Evolutionary conservation across 2,329 filamentous ascomycete genomes (phyloP).

Genomic region (Pseudopyrenochaeta lycopersici): DNA sequence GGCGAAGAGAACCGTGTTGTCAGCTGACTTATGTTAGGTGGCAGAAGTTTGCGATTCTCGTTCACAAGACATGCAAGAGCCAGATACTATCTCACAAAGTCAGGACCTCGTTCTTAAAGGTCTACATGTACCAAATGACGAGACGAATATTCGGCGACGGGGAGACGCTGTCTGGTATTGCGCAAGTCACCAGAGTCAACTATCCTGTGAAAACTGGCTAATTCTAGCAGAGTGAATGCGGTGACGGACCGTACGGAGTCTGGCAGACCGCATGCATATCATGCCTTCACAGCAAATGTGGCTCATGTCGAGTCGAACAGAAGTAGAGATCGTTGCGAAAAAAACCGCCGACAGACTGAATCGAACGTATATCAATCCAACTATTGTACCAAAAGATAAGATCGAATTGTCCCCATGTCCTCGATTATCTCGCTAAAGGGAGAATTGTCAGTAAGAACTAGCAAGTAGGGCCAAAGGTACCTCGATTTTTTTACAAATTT

Average conservation of each 20-base stretch:
- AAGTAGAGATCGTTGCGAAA: not conserved
- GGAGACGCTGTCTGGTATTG: conserved; percentile 1
- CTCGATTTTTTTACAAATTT: no score
- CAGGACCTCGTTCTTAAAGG: not conserved
- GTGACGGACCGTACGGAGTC: not conserved
- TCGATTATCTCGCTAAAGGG: not conserved
- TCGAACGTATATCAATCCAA: not conserved
- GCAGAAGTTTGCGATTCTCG: not conserved
- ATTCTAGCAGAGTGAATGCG: not conserved
- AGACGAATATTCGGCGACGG: not conserved
- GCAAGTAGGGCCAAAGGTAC: no score
- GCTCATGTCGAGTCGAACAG: not conserved
- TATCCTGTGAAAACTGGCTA: not conserved
- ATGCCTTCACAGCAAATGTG: not conserved
- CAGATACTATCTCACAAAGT: not conserved
- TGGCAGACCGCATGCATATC: not conserved
- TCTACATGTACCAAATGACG: no score
- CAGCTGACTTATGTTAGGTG: no score
- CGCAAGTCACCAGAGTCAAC: not conserved
- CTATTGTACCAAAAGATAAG: not conserved
- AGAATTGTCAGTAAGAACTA: no score
- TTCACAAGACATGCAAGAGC: not conserved
- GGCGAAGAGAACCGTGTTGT: no score
- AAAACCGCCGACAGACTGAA: not conserved
- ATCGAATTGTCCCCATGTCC: not conserved